Evolutionary conservation across 2,329 filamentous ascomycete species (phyloP), one percentile per base, ranked within the genome.

Genomic region (Fonsecaea pedrosoi): DNA sequence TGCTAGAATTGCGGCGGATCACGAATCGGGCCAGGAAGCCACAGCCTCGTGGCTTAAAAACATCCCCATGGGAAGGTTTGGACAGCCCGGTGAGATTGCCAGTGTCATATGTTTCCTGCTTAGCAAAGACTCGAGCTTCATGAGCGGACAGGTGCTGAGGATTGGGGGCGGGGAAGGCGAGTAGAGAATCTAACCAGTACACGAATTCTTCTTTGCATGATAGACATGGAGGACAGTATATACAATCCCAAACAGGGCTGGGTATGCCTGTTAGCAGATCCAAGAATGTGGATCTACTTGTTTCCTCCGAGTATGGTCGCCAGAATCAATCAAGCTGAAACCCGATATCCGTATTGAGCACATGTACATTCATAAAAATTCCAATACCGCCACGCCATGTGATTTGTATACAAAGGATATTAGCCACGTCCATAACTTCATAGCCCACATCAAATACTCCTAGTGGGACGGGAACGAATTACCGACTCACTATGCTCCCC

Each of bases 401-500:
- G n/a, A 25, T 35, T 60, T 48, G 40, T 37, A 60, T 42, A 60
- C 30, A 34, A 30, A 60, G 7, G 21, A 12, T 25, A 50, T 50
- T 50, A 34, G 13, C 15, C 38, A 48, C 18, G 9, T 35, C 30
- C 13, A 25, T 13, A 50, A 60, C 25, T 48, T 60, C 57, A 60
- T 50, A 60, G 40, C 13, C 30, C 57, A 50, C 25, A 25, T 25
- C 50, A 15, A 21, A 60, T 60, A 34, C 57, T 60, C 32, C 57
- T 60, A 25, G 45, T 45, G 0, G 57, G 57, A 21, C 25, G 38
- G 34, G 57, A 50, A 34, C 57, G 57, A n/a, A 45, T 60, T 13
- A 60, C 57, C 30, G 53, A 55, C 55, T 76, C 74, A 70, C 78
- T 80, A 65, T 73, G 76, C 55, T 72, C 70, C 2, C 78, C 78